Percentiles rank a stretch among this genome's conserved stretches.
phyloP scores from a whole-genome alignment of 805 yeast species.

The Kazachstania viticola region DNA sequence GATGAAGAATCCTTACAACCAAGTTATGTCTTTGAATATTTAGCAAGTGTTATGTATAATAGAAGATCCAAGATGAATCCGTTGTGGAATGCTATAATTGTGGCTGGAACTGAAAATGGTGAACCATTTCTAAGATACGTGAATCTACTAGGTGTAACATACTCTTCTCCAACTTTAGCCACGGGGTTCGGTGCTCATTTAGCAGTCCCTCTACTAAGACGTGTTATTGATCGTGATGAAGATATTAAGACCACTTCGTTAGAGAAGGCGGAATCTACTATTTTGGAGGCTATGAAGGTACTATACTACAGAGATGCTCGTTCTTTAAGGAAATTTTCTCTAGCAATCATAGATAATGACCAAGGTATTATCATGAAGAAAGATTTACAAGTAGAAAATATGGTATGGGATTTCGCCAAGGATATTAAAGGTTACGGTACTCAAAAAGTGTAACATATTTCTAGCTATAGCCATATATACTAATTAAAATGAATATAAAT shows the following conservation, averaged over 20 bases:
- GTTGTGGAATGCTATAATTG: slow-evolving; percentile 86
- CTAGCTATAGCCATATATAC: too few relatives aligned
- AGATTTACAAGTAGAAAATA: slow-evolving; percentile 54
- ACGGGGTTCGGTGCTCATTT: slow-evolving; percentile 95
- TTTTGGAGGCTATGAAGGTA: slow-evolving; percentile 84
- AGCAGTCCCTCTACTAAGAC: slow-evolving; percentile 85
- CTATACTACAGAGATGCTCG: slow-evolving; percentile 94
- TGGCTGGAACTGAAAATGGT: slow-evolving; percentile 72
- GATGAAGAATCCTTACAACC: slow-evolving; percentile 62
- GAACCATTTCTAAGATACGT: slow-evolving; percentile 75
- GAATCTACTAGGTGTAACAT: slow-evolving; percentile 85
- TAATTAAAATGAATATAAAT: too few relatives aligned
- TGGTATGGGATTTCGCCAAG: slow-evolving; percentile 85
- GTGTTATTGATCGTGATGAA: slow-evolving; percentile 65
- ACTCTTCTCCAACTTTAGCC: slow-evolving; percentile 77
- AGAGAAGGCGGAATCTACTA: slow-evolving; percentile 64
- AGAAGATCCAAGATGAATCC: slow-evolving; percentile 94
- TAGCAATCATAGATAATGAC: slow-evolving; percentile 62
- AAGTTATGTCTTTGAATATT: slow-evolving; percentile 78
- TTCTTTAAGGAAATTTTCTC: slow-evolving; percentile 71
- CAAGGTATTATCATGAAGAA: slow-evolving; percentile 55
- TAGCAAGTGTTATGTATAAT: slow-evolving; percentile 71
- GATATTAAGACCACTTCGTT: slow-evolving; percentile 61
- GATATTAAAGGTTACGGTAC: slow-evolving; percentile 87
- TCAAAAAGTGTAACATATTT: slow-evolving; percentile 31